These are phyloP conservation scores for Plasmodium gonderi DNA, from an alignment of 169 alveolate genomes.

Conservation along the genomic window DNA sequence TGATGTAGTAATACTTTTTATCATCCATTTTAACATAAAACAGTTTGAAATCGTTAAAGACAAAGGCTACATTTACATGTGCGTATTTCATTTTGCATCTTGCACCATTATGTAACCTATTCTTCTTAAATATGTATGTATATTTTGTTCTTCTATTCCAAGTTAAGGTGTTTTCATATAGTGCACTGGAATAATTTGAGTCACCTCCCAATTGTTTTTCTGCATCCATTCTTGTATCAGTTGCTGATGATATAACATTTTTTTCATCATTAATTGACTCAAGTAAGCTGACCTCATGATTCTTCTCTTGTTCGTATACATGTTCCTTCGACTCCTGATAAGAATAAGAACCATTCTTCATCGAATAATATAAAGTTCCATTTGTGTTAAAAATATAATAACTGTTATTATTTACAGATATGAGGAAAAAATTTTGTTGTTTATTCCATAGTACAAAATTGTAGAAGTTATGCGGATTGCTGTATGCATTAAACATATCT, in stretches of 20 bases:
- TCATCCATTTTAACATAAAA: background rate
- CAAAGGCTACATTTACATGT: slow-evolving; percentile 43
- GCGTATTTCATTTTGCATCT: background rate
- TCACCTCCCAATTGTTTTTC: no score
- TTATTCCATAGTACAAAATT: slow-evolving; percentile 67
- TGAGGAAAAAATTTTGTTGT: slow-evolving; percentile 60
- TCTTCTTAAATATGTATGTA: background rate
- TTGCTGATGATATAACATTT: background rate
- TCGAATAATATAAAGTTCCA: slow-evolving; percentile 57
- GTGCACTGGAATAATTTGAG: no score
- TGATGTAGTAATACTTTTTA: slow-evolving; percentile 5
- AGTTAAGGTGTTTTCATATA: no score
- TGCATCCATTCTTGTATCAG: no score
- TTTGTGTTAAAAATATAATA: slow-evolving; percentile 66
- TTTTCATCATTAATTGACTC: background rate
- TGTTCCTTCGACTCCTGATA: background rate
- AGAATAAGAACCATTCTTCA: background rate
- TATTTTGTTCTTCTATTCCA: background rate
- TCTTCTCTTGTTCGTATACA: background rate
- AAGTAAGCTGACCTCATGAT: background rate
- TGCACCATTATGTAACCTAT: background rate
- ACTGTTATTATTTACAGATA: slow-evolving; percentile 44
- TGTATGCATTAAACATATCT: slow-evolving; percentile 22
- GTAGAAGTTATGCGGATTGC: background rate
- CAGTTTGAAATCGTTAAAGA: slow-evolving; percentile 68